Evolutionary conservation across 2,329 filamentous ascomycete species (phyloP), one percentile per base, ranked within the genome.

Genomic region (Dendryphion nanum): DNA sequence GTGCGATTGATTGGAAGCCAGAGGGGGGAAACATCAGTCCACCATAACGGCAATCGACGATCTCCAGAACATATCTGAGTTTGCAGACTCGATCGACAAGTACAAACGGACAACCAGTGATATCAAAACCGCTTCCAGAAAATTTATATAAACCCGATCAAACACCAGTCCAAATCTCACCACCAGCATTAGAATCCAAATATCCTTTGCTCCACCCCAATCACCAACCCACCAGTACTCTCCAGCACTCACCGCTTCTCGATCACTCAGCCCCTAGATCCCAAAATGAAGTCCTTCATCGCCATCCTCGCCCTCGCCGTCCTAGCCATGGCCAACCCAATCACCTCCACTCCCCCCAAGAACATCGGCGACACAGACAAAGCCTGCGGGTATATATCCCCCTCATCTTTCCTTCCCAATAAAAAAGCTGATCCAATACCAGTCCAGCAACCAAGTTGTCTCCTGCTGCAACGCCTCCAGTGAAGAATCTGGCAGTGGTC

Each of bases 251-350:
- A 37, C 17, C n/a, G n/a, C n/a, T 28, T 12, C 13, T 14, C 20
- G 18, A 18, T 30, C 26, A 8, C 16, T 21, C 13, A 35, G 18
- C 31, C 24, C 33, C 30, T 17, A 31, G 30, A 24, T 15, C 33
- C 38, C 45, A 48, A 44, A 38, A 48, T 48, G 45, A 48, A 48
- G 43, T 26, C 18, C 40, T 40, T 38, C 18, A 32, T 43, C 26
- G 28, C 38, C 30, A 39, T 47, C 35, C 31, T 47, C 35, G 35
- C 43, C 33, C 18, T 48, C 16, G 44, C 44, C 33, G 32, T 37
- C 28, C 26, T 47, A 17, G 40, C 44, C 28, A 35, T 18, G 18
- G 45, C 45, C 33, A 20, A 30, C 29, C 29, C 29, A 15, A 23
- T 3, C 23, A 16, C 30, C 29, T 28, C 29, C 36, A 42, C 40